Evolutionary conservation across 257 asterid genomes (phyloP), one percentile per base, ranked within the genome.

Genomic region (Osmanthus fragrans): DNA sequence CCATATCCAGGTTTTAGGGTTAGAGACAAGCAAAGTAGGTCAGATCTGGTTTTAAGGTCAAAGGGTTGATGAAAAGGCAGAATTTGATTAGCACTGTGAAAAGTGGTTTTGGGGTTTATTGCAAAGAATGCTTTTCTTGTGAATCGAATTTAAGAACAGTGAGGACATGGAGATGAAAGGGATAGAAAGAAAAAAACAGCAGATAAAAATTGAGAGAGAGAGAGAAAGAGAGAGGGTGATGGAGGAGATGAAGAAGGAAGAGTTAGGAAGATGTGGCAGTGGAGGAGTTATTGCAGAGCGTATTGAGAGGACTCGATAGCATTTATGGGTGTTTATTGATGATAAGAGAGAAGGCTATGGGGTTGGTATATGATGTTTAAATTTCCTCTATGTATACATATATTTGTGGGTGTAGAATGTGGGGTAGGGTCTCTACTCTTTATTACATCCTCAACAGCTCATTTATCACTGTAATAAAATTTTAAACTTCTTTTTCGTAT

Each of bases 101-200:
- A 76, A 36, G 29, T 34, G 81, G 70, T 45, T 76, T 51, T 76
- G 40, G 42, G 80, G 76, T 80, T 78, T 21, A 80, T 25, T 74
- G 80, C 64, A 23, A 78, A 72, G n/a, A 82, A 81, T 73, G 84
- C 84, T 34, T 86, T 84, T 91, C 92, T 86, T 87, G 97, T 91
- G 97, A 90, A 79, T 77, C 75, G 95, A 92, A 94, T 94, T 92
- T 85, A 83, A 83, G 87, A 88, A 85, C 84, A 76, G 71, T 63
- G 72, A 72, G 71, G 80, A 36, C 51, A 69, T 70, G 71, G 34
- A 65, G 34, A 39, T 37, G 33, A 58, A 32, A 66, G 77, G 56
- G 25, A 80, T 21, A 71, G 15, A 73, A 74, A 16, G 58, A 42
- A 0, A 40, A 11, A 11, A 42, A 27, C 65, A 72, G 73, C 56